phyloP scores from a whole-genome alignment of 345 rosid genomes.

The Populus euphratica region DNA sequence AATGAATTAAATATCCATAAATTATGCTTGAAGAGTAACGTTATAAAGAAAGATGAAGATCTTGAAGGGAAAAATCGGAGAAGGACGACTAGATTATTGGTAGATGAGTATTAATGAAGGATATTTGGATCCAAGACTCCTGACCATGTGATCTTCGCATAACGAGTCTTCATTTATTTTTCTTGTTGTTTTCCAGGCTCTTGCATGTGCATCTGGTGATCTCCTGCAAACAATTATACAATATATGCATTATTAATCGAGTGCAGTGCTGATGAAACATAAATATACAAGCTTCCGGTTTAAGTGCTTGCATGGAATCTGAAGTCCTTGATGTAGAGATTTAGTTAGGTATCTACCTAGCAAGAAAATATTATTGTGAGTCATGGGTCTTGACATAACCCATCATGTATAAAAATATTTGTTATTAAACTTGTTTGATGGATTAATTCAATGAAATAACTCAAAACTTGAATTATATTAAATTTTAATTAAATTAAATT shows the following conservation, averaged over 20 bases:
- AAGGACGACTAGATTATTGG: neutral
- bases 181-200: neutral
- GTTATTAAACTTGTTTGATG: too few relatives aligned
- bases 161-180: neutral
- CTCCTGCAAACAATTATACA: neutral
- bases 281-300: too few relatives aligned
- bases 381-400: too few relatives aligned
- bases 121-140: neutral
- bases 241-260: neutral
- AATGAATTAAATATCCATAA: neutral
- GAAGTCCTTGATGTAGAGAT: neutral
- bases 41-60: too few relatives aligned
- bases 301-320: neutral
- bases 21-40: neutral
- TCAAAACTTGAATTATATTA: too few relatives aligned
- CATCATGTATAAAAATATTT: too few relatives aligned
- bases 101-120: neutral
- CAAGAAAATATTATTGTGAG: too few relatives aligned
- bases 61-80: neutral
- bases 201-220: neutral
- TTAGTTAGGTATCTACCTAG: neutral
- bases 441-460: fast-evolving
- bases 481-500: too few relatives aligned
- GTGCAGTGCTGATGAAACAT: neutral
- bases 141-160: neutral